These are phyloP conservation scores for Cadophora sp. DNA, from an alignment of 2,329 filamentous ascomycete species.

Conservation along the genomic window DNA sequence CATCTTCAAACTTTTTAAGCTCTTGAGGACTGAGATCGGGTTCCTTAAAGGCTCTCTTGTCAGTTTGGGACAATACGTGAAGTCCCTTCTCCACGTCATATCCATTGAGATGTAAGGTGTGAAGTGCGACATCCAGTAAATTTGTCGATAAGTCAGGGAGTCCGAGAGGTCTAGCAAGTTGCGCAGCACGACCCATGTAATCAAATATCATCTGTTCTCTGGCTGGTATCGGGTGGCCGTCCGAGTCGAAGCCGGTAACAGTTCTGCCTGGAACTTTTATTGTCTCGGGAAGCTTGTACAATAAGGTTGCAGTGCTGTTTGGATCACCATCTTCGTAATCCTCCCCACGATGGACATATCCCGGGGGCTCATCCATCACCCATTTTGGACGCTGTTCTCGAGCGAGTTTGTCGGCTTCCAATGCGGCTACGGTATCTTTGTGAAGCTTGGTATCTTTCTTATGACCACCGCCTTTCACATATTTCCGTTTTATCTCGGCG, in stretches of 20 bases:
- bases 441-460: conserved; percentile 80
- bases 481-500: conserved; percentile 81
- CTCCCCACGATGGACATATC: conserved; percentile 85
- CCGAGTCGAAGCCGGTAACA: conserved; percentile 45
- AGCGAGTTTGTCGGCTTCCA: conserved; percentile 82
- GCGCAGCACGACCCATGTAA: conserved; percentile 69
- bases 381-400: conserved; percentile 87
- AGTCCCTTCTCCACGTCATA: conserved; percentile 78
- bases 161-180: conserved; percentile 67
- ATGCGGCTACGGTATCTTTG: conserved; percentile 79
- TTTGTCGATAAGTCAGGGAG: conserved; percentile 82
- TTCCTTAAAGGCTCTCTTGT: conserved; percentile 80
- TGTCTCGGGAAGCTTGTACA: conserved; percentile 77
- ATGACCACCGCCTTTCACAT: conserved; percentile 63
- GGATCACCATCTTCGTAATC: conserved; percentile 75
- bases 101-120: conserved; percentile 73
- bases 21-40: conserved; percentile 81
- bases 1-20: conserved; percentile 90
- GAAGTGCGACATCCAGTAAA: conserved; percentile 81
- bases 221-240: conserved; percentile 42
- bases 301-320: conserved; percentile 73
- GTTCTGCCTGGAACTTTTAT: conserved; percentile 48
- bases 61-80: conserved; percentile 69
- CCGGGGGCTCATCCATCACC: conserved; percentile 89
- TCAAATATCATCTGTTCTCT: conserved; percentile 67